Percentiles rank a stretch among this genome's conserved stretches.
Evolutionary conservation across 2,329 filamentous ascomycete species (phyloP).

Genomic region (Epichloe uncinata): DNA sequence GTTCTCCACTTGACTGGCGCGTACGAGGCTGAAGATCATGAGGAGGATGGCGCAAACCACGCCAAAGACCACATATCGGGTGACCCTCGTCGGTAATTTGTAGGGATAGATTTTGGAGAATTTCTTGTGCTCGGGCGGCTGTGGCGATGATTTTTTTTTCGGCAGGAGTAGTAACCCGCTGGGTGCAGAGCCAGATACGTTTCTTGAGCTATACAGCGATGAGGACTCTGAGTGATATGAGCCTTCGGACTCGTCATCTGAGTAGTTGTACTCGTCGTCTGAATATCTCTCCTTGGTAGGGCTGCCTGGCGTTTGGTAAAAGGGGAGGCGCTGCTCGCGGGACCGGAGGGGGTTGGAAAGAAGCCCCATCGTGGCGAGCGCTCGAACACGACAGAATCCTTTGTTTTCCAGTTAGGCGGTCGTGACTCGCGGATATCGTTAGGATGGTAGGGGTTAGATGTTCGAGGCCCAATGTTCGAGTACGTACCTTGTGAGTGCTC

Average conservation of each 20-base stretch:
- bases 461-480: no score
- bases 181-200: constrained; percentile 31
- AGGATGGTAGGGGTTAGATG: neutral
- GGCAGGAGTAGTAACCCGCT: constrained; percentile 32
- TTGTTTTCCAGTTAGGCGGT: neutral
- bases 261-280: constrained; percentile 35
- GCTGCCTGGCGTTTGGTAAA: constrained; percentile 33
- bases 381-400: neutral
- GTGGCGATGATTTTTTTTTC: constrained; percentile 11
- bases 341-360: constrained; percentile 34
- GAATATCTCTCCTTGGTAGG: constrained; percentile 38
- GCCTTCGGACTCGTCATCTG: constrained; percentile 30
- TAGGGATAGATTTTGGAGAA: constrained; percentile 30
- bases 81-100: constrained; percentile 57
- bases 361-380: constrained; percentile 31
- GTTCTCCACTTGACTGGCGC: constrained; percentile 60
- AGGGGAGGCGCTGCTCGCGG: constrained; percentile 31
- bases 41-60: constrained; percentile 57
- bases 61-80: constrained; percentile 63
- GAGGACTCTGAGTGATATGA: constrained; percentile 23
- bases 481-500: neutral
- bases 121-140: constrained; percentile 9
- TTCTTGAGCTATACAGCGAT: constrained; percentile 40
- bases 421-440: neutral
- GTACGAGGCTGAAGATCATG: constrained; percentile 63